Base-by-base conservation (phyloP, 371 early-diverging fungal species). In the Pancytospora philotis region DNA sequence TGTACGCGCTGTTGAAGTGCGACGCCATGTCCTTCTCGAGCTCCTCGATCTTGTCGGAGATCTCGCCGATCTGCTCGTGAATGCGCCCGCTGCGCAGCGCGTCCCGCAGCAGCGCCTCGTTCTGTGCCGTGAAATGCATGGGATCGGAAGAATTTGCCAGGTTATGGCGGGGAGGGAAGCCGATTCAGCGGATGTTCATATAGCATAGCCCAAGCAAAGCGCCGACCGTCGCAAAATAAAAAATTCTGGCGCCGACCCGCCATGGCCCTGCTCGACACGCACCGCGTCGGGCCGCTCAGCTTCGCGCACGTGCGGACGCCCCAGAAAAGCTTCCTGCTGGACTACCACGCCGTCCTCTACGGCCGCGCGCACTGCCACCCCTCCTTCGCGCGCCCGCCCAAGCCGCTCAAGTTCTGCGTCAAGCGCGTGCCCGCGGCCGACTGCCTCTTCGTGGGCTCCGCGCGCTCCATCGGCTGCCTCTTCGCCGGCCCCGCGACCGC, bases 1-100 rank as follows among this genome's bases (percentile, higher is more conserved):
- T 25, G 50, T 75, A 75, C 41, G 56, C 71, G 41, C 49, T 25
- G 19, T 66, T 34, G n/a, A 75, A 45, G 19, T 56, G 45, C 19
- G 34, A 34, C 25, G 48, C 28, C 66, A 75, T 65, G 19, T 36
- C 51, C 39, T 38, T 66, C 53, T 66, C 68, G 36, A 57, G 49
- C 0, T 37, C 48, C 55, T 70, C 71, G 51, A 75, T 70, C 56
- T 62, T 55, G 32, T 37, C 65, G 1, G 62, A 34, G 2, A 56
- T 6, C 6, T 63, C 19, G 6, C 10, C 10, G n/a, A 66, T 61
- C 16, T 4, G 25, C 1, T 66, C 34, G 4, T 68, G 2, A 4
- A 2, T 66, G 22, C 59, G 34, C 8, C 39, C 19, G 4, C 13
- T 3, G 49, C 25, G 28, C 2, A 66, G 3, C 35, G 16, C 2